Evolutionary conservation across 2,329 filamentous ascomycete species (phyloP), one percentile per base, ranked within the genome.

Genomic region (Ophiocordyceps sinensis): DNA sequence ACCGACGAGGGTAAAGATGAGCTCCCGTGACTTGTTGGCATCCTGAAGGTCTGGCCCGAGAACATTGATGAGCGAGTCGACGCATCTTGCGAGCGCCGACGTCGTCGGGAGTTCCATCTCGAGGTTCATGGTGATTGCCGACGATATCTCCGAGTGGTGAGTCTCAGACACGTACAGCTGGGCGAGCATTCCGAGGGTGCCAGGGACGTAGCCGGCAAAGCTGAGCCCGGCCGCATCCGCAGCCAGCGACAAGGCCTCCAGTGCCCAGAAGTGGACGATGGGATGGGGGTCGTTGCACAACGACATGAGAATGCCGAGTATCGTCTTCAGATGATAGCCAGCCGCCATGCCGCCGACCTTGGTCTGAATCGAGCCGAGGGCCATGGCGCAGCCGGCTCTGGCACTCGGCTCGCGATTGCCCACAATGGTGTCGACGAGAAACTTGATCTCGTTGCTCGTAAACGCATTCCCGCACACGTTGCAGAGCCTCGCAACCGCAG

Each of bases 281-380:
- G 91, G 88, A 57, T 98, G 91, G 17, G 89, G 85, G 54, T 98
- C 91, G 51, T 88, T 94, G 58, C 87, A 89, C 10, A 98, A 71
- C 8, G 91, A 96, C 83, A 96, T 94, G n/a, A 98, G 67, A 32
- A 98, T 93, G 15, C 89, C 84, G n/a, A 95, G 74, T 39, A 98
- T 95, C 2, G 87, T 95, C 65, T 96, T 96, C 39, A 98, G 71
- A 57, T 98, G 91, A 52, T 91, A 87, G 4, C 88, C 87, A 41
- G 91, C 91, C 41, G 91, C 91, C 88, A 98, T 96, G 43, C 91
- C 89, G 43, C 91, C 93, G 29, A 98, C 84, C 58, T 94, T 87
- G 15, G 86, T 84, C 62, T 98, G 88, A 40, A 98, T 96, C 43
- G 82, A 84, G 9, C 91, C 91, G 28, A 98, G 66, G 12, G 91